phyloP scores from a whole-genome alignment of 352 stramenopile genomes.

The Pythium myriotylum region DNA sequence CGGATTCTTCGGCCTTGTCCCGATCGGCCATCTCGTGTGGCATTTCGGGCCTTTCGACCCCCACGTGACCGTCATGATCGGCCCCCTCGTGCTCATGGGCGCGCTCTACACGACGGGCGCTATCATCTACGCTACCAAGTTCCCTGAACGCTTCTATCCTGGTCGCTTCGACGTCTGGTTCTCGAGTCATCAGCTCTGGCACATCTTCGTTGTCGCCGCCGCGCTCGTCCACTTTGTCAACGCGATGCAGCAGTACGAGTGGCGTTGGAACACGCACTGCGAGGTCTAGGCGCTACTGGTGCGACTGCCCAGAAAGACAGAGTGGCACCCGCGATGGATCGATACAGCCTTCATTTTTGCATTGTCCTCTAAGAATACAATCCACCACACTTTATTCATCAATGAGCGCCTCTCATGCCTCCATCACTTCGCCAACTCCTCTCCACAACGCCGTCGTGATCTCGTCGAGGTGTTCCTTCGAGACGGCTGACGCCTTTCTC shows the following conservation, averaged over 20 bases:
- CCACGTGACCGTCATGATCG: slow-evolving; percentile 86
- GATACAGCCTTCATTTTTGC: too few relatives aligned
- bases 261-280: slow-evolving; percentile 83
- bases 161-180: slow-evolving; percentile 86
- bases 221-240: slow-evolving; percentile 86
- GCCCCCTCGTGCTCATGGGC: slow-evolving; percentile 74
- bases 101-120: slow-evolving; percentile 78
- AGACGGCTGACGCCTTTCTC: slow-evolving; percentile 37
- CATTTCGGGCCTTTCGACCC: slow-evolving; percentile 79
- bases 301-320: too few relatives aligned
- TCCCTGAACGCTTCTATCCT: slow-evolving; percentile 84
- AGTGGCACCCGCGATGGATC: too few relatives aligned
- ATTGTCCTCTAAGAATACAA: too few relatives aligned
- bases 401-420: too few relatives aligned
- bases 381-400: too few relatives aligned
- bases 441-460: slow-evolving; percentile 30
- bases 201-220: slow-evolving; percentile 86
- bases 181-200: slow-evolving; percentile 88
- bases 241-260: slow-evolving; percentile 84
- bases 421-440: too few relatives aligned
- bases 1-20: slow-evolving; percentile 82
- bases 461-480: slow-evolving; percentile 44
- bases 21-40: slow-evolving; percentile 74
- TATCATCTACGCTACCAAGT: slow-evolving; percentile 85
- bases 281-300: slow-evolving; percentile 43